These are phyloP conservation scores for Hordeum vulgare DNA, from an alignment of 176 grass and related monocot species.

Conservation along the genomic window MorexV3_pseudomolecules_assembly NC_058519.1:636597173-636597672, in stretches of 20 bases:
- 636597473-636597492: conserved; percentile 32
- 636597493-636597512: conserved; percentile 19
- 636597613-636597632: background rate
- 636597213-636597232: background rate
- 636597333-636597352: conserved; percentile 49
- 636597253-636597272: background rate
- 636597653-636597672: conserved; percentile 16
- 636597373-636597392: conserved; percentile 38
- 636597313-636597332: conserved; percentile 20
- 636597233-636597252: background rate
- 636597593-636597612: too few species aligned
- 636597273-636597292: too few species aligned
- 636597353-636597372: conserved; percentile 47
- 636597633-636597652: background rate
- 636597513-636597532: conserved; percentile 18
- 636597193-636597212: too few species aligned
- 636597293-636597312: too few species aligned
- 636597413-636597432: conserved; percentile 38
- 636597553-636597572: conserved; percentile 40
- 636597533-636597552: conserved; percentile 31
- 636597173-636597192: too few species aligned
- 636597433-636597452: conserved; percentile 2
- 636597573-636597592: background rate
- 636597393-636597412: conserved; percentile 32
- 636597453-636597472: background rate